phyloP scores from a whole-genome alignment of 1,284 basidiomycete genomes.

The Apiotrichum laibachii region DNA sequence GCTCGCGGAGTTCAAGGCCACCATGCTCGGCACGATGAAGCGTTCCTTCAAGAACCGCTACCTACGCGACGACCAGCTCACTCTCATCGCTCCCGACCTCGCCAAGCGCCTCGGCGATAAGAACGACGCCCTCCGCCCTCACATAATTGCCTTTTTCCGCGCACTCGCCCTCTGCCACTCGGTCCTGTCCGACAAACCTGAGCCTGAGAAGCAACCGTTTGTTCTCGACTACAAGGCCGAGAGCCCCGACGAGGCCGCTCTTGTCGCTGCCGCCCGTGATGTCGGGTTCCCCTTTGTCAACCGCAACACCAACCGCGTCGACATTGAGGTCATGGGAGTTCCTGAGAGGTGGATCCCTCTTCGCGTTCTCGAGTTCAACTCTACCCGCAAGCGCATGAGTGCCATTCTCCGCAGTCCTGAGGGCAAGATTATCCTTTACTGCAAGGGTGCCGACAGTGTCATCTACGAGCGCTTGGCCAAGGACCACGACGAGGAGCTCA shows the following conservation, averaged over 20 bases:
- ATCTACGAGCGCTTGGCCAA: conserved; percentile 78
- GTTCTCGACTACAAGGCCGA: conserved; percentile 90
- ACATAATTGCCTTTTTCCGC: conserved; percentile 81
- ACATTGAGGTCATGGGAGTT: conserved; percentile 89
- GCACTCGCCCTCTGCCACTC: conserved; percentile 89
- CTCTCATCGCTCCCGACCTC: conserved; percentile 80
- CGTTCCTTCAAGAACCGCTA: conserved; percentile 86
- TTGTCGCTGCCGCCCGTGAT: conserved; percentile 87
- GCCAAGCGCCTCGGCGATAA: conserved; percentile 70
- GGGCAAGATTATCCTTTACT: conserved; percentile 77
- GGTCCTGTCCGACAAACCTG: conserved; percentile 70
- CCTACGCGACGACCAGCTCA: conserved; percentile 74
- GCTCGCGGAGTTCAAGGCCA: conserved; percentile 64
- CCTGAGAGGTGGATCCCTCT: conserved; percentile 76
- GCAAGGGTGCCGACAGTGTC: conserved; percentile 96
- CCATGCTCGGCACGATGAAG: conserved; percentile 75
- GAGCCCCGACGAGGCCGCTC: conserved; percentile 82
- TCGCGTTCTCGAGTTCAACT: conserved; percentile 88
- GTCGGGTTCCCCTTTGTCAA: conserved; percentile 87
- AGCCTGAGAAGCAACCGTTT: conserved; percentile 63
- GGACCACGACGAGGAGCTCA: conserved; percentile 71
- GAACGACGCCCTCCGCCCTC: conserved; percentile 61
- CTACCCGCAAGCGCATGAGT: conserved; percentile 90
- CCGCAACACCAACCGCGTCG: conserved; percentile 69
- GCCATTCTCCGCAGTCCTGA: conserved; percentile 79